Conservation (phyloP, 257 asterid genomes). For the Verbena officinalis region DNA sequence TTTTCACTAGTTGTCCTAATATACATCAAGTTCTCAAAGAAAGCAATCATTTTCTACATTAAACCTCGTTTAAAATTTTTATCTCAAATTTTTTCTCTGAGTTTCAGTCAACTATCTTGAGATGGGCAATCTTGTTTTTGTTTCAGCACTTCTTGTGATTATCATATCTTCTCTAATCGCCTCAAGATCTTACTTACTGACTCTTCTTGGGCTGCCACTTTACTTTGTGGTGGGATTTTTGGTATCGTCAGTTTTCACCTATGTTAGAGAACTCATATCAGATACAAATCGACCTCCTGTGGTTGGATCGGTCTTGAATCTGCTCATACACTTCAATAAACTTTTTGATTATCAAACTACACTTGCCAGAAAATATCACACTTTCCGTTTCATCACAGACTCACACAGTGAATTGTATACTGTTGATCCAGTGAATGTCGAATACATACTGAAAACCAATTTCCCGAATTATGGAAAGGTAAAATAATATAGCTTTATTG, state of each 20-base stretch:
- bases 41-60: not conserved
- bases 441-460: slow-evolving; percentile 45
- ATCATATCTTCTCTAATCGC: slow-evolving; percentile 19
- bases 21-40: not conserved
- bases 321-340: slow-evolving; percentile 40
- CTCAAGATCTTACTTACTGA: slow-evolving; percentile 27
- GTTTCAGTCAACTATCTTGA: slow-evolving; percentile 11
- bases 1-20: not conserved
- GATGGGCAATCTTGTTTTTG: slow-evolving; percentile 27
- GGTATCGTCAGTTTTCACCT: slow-evolving; percentile 24
- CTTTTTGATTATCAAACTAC: slow-evolving; percentile 41
- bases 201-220: slow-evolving; percentile 35
- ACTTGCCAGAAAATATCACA: slow-evolving; percentile 38
- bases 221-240: slow-evolving; percentile 29
- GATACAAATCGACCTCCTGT: slow-evolving; percentile 39
- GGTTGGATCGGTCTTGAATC: slow-evolving; percentile 42
- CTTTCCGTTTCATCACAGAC: slow-evolving; percentile 41
- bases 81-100: not conserved
- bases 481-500: not conserved
- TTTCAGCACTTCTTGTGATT: slow-evolving; percentile 27
- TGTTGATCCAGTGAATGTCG: slow-evolving; percentile 43
- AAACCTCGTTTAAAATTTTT: not conserved
- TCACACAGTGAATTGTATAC: slow-evolving; percentile 38
- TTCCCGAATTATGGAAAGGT: slow-evolving; percentile 50
- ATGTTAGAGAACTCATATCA: slow-evolving; percentile 30